Conservation (phyloP, 2,329 filamentous ascomycete species). For the Clarireedia homoeocarpa region DNA sequence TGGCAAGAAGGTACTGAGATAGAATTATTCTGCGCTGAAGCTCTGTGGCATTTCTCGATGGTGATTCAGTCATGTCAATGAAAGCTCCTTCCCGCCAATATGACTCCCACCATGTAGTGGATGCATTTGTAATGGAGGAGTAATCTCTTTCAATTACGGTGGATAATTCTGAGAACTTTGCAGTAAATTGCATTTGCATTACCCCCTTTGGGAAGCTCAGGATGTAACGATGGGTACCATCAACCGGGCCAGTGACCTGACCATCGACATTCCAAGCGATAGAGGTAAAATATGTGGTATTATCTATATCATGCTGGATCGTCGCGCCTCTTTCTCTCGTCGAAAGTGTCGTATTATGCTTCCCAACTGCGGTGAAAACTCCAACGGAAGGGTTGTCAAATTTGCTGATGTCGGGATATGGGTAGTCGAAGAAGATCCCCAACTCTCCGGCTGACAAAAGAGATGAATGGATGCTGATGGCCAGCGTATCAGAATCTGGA, state of each 20-base stretch:
- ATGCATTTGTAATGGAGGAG: conserved; percentile 3
- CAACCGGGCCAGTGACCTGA: conserved; percentile 11
- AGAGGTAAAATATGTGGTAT: conserved; percentile 33
- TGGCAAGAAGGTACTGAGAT: conserved; percentile 37
- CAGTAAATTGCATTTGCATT: not conserved
- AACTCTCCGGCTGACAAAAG: conserved; percentile 31
- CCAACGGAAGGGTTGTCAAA: conserved; percentile 37
- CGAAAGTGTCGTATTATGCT: conserved; percentile 31
- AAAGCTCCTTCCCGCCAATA: conserved; percentile 35
- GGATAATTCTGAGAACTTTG: not conserved
- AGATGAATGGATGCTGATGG: conserved; percentile 31
- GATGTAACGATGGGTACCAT: conserved; percentile 19
- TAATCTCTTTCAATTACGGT: not conserved
- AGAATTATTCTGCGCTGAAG: conserved; percentile 37
- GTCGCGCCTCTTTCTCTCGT: conserved; percentile 20
- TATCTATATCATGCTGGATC: conserved; percentile 33
- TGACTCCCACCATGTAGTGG: conserved; percentile 16
- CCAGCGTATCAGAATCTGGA: conserved; percentile 33
- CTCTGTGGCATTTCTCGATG: conserved; percentile 33
- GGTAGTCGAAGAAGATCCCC: conserved; percentile 35
- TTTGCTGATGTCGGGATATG: conserved; percentile 36
- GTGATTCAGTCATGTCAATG: conserved; percentile 33
- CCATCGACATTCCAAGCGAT: conserved; percentile 18
- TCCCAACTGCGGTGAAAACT: conserved; percentile 32
- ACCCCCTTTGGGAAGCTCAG: conserved; percentile 5